Evolutionary conservation across 306 rosid species (phyloP).

Genomic region (Quillaja saponaria): DNA sequence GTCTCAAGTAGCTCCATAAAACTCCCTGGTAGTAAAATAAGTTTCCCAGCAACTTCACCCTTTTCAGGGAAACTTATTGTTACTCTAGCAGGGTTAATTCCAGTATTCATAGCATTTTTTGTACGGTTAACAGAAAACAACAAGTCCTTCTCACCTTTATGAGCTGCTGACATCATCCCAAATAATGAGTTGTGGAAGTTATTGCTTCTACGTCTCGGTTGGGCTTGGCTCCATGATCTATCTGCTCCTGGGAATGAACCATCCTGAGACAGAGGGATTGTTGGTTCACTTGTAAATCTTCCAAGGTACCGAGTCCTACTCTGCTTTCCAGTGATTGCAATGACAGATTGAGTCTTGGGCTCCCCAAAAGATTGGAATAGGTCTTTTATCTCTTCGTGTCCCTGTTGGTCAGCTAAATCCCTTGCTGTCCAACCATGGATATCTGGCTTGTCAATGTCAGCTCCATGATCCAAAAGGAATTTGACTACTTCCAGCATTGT

Average conservation of each 20-base stretch:
- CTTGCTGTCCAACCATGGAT: constrained; percentile 73
- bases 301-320: constrained; percentile 49
- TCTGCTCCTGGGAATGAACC: constrained; percentile 43
- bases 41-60: constrained; percentile 57
- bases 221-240: constrained; percentile 43
- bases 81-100: constrained; percentile 46
- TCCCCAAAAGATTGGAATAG: constrained; percentile 52
- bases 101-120: constrained; percentile 25
- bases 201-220: constrained; percentile 62
- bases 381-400: constrained; percentile 62
- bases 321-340: constrained; percentile 40
- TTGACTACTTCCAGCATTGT: constrained; percentile 59
- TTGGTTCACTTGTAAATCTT: constrained; percentile 74
- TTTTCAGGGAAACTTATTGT: constrained; percentile 70
- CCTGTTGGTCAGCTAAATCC: constrained; percentile 80
- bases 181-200: constrained; percentile 77
- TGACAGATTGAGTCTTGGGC: constrained; percentile 35
- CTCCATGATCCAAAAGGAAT: constrained; percentile 65
- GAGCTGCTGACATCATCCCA: constrained; percentile 76
- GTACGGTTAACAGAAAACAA: constrained; percentile 28
- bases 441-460: constrained; percentile 61
- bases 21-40: constrained; percentile 68
- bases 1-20: constrained; percentile 66
- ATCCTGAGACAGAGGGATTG: constrained; percentile 48
- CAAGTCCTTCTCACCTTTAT: constrained; percentile 47